A percentile compares a stretch with the other conserved stretches of the same genome.
phyloP scores from a whole-genome alignment of 2,329 filamentous ascomycete genomes.

The Diplodia scrobiculata region DNA sequence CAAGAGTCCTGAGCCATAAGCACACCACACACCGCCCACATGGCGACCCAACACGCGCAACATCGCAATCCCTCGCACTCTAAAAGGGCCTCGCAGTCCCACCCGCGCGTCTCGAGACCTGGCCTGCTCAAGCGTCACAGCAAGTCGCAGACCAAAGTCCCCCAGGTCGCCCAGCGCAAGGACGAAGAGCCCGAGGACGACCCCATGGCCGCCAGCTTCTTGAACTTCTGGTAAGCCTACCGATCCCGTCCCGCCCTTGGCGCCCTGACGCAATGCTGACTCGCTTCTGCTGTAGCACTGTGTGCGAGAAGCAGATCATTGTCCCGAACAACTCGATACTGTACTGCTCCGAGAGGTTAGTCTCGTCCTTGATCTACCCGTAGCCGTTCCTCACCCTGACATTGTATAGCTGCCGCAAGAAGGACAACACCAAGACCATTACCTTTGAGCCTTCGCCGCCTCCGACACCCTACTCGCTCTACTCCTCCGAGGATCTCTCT shows the following conservation, averaged over 20 bases:
- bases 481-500: conserved; percentile 46
- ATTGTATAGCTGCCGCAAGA: conserved; percentile 49
- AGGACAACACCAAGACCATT: conserved; percentile 47
- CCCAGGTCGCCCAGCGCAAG: conserved; percentile 34
- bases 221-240: conserved; percentile 55
- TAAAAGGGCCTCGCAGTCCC: conserved; percentile 41
- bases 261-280: conserved; percentile 20
- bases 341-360: conserved; percentile 67
- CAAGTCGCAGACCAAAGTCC: conserved; percentile 28
- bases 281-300: conserved; percentile 52
- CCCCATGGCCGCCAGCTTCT: conserved; percentile 55
- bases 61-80: conserved; percentile 33
- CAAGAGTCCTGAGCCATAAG: conserved; percentile 29
- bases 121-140: conserved; percentile 41
- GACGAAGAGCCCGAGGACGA: conserved; percentile 50
- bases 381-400: conserved; percentile 20
- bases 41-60: conserved; percentile 38
- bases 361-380: background rate
- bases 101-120: conserved; percentile 42
- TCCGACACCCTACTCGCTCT: conserved; percentile 42
- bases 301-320: conserved; percentile 67
- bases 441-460: conserved; percentile 42
- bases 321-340: conserved; percentile 62
- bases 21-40: conserved; percentile 33
- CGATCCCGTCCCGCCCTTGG: background rate